Percentiles rank a stretch among this genome's conserved stretches.
Evolutionary conservation across 139 green algal genomes (phyloP).

Genomic region (Gonium pectorale): DNA sequence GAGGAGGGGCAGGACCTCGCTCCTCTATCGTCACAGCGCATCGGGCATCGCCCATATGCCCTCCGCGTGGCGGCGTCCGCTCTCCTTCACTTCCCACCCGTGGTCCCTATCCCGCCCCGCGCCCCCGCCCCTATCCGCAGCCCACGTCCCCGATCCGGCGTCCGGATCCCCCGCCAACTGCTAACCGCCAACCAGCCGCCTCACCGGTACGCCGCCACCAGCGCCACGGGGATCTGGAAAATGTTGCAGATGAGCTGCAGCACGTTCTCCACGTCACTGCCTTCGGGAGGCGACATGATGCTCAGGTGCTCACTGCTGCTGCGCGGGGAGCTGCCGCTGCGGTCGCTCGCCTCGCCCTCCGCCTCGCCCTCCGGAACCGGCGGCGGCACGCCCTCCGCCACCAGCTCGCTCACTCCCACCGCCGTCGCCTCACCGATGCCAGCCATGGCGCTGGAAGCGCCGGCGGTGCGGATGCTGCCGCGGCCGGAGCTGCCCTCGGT

Average conservation of each 20-base stretch:
- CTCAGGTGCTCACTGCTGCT: slow-evolving; percentile 26
- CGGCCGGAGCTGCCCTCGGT: background rate
- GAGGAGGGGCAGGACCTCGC: too few species aligned
- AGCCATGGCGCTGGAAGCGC: background rate
- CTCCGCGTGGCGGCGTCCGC: too few species aligned
- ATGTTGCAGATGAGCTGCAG: slow-evolving; percentile 46
- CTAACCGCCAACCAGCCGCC: background rate
- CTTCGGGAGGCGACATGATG: slow-evolving; percentile 40
- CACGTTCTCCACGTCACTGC: slow-evolving; percentile 46
- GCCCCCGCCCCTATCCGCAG: too few species aligned
- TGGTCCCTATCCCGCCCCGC: too few species aligned
- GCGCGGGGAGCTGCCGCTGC: slow-evolving; percentile 4
- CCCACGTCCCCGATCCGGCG: too few species aligned
- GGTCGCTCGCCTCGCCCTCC: background rate
- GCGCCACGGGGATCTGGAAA: slow-evolving; percentile 44
- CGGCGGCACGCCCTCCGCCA: background rate
- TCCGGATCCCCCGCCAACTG: background rate
- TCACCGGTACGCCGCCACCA: slow-evolving; percentile 46
- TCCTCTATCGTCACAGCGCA: too few species aligned
- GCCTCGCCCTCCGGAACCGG: slow-evolving; percentile 14
- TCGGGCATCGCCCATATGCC: too few species aligned
- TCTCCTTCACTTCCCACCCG: too few species aligned
- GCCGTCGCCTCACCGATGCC: too few species aligned
- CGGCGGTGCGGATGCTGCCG: background rate
- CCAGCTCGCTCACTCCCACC: background rate